Evolutionary conservation across 148 eudicot species (phyloP), one percentile per base, ranked within the genome.

Genomic region (Rhododendron molle): DNA sequence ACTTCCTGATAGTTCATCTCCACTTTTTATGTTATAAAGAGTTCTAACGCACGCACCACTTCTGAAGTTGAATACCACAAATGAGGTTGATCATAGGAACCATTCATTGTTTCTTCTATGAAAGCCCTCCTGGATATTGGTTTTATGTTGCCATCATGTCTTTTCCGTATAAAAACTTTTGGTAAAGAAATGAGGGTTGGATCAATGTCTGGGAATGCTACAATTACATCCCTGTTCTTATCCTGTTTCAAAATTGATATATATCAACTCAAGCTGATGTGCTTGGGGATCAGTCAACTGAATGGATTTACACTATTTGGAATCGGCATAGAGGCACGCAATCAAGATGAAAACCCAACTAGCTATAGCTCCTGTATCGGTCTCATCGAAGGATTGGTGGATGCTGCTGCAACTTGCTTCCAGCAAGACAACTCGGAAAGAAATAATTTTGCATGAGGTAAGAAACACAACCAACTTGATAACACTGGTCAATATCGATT

Each of bases 171-270:
- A 58, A 67, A 65, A 2, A 38, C n/a, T 85, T 49, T 86, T 12
- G 83, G 56, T 71, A 26, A 82, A 15, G 86, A 78, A 49, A 88
- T 85, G 67, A 84, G 83, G 76, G 62, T 69, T 54, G 93, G 93
- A 81, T 90, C 91, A 81, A 86, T 88, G 81, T 91, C 93, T 11
- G 93, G 93, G 81, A 91, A 91, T 58, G 91, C 78, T 72, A 90
- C 90, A 80, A 91, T 91, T 11, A 91, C 91, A 81, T 91, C 93
- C 87, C 93, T 91, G 81, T 91, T 91, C 81, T 91, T 91, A 80
- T 91, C 93, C 93, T 91, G 93, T 78, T 82, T 26, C 34, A 86
- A 72, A 40, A 43, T 40, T n/a, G 10, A 13, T 54, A 5, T 34
- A 67, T 74, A 58, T 62, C 23, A 78, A 60, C 44, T 3, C 4